phyloP scores from a whole-genome alignment of 1,284 basidiomycete genomes.

The Pseudozyma hubeiensis region DNA sequence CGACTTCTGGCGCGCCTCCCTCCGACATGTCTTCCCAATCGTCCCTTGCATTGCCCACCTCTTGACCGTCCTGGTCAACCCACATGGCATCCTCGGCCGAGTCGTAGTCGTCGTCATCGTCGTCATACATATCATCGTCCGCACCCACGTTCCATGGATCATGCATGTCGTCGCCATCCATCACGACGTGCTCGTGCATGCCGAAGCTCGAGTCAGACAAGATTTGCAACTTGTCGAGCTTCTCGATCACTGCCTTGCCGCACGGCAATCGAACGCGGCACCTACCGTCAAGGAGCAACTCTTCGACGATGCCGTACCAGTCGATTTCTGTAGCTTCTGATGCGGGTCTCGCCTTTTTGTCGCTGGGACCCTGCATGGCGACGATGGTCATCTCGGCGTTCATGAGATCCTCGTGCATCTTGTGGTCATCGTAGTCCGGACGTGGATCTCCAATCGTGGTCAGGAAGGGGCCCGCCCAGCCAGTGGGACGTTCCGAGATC shows the following conservation, averaged over 20 bases:
- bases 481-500: slow-evolving; percentile 76
- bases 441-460: slow-evolving; percentile 46
- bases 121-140: slow-evolving; percentile 32
- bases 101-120: slow-evolving; percentile 21
- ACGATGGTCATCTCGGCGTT: slow-evolving; percentile 30
- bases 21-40: slow-evolving; percentile 62
- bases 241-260: slow-evolving; percentile 57
- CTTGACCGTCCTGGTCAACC: slow-evolving; percentile 55
- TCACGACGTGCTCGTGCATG: slow-evolving; percentile 40
- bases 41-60: slow-evolving; percentile 49
- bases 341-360: slow-evolving; percentile 14
- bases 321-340: slow-evolving; percentile 57
- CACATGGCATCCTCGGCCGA: slow-evolving; percentile 30
- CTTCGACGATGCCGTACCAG: slow-evolving; percentile 71
- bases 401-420: slow-evolving; percentile 38
- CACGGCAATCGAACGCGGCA: slow-evolving; percentile 67
- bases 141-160: slow-evolving; percentile 30
- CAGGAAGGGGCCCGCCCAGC: slow-evolving; percentile 65
- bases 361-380: not conserved
- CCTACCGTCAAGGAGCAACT: slow-evolving; percentile 69
- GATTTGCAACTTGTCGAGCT: slow-evolving; percentile 51
- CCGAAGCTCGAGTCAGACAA: slow-evolving; percentile 43
- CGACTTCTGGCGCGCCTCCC: slow-evolving; percentile 23
- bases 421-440: slow-evolving; percentile 27
- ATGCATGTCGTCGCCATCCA: slow-evolving; percentile 22